Percentiles rank a stretch among this genome's conserved stretches.
phyloP scores from a whole-genome alignment of 1,284 basidiomycete species.

The Fomitopsis schrenkii region DNA sequence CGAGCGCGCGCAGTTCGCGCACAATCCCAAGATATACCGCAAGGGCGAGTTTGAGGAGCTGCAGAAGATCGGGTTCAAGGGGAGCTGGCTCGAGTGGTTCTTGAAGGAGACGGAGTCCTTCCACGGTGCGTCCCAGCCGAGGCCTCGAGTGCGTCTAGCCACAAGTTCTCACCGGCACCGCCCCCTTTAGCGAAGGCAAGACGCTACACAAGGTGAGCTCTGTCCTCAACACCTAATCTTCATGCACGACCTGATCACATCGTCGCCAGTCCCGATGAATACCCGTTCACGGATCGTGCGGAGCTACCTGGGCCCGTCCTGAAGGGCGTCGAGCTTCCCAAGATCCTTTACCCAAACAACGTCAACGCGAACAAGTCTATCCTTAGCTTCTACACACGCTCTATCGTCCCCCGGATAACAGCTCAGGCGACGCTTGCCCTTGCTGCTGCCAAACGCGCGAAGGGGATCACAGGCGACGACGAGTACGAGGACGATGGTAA shows the following conservation, averaged over 20 bases:
- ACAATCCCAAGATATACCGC: conserved; percentile 90
- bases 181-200: conserved; percentile 77
- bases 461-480: conserved; percentile 60
- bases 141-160: not conserved
- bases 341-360: conserved; percentile 76
- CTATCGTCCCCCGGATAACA: conserved; percentile 84
- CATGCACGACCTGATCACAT: not conserved
- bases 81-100: conserved; percentile 97
- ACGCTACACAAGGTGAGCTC: conserved; percentile 78
- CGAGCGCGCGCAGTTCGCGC: conserved; percentile 95
- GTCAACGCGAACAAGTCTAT: conserved; percentile 91
- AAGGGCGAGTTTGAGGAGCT: conserved; percentile 78
- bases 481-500: conserved; percentile 91
- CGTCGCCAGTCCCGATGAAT: conserved; percentile 84
- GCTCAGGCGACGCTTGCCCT: conserved; percentile 59
- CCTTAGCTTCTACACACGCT: conserved; percentile 80
- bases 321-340: conserved; percentile 71
- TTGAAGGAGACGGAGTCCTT: conserved; percentile 91
- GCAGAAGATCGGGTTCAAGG: conserved; percentile 66
- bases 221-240: not conserved
- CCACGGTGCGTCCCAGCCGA: conserved; percentile 65
- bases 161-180: not conserved
- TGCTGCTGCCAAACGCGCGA: conserved; percentile 57
- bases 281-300: conserved; percentile 80
- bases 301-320: conserved; percentile 84